Base-by-base conservation (phyloP, 257 asterid genomes). In the Fraxinus cuspidata region DNA sequence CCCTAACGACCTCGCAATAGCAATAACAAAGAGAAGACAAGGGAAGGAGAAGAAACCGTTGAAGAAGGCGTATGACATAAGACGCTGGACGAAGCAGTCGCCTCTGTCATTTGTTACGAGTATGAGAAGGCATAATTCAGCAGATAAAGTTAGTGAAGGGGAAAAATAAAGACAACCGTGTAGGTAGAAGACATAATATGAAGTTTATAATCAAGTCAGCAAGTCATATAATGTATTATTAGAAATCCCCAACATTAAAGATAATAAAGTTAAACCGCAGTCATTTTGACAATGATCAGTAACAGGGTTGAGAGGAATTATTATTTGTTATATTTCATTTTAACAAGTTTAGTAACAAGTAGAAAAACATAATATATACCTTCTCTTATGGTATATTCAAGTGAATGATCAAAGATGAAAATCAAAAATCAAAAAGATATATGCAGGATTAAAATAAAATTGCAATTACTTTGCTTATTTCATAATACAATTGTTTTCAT, bases 1-100 rank as follows among this genome's bases (percentile, higher is more conserved):
- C 88, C 99, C 98, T 4, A 95, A 95, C 25, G 99, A 95, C 80
- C 90, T 93, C 1, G 98, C 99, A 78, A 94, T 94, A 65, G 98
- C 98, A 86, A 93, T 93, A 31, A 88, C 96, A 3, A 88, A 90
- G 92, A 86, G 79, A 51, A 79, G 86, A 34, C 83, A 67, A 1
- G 82, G 75, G 31, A 83, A 87, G 81, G 91, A 87, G 77, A 94
- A 86, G 87, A 94, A 85, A 63, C 89, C 91, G 0, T 13, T 75
- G 47, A 94, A 87, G 69, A 88, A 90, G 84, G 73, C 87, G 0
- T 87, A 83, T 13, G 89, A 90, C 74, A 88, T 91, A 23, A 76
- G 85, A 44, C 88, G 90, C 13, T 90, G 97, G 97, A 75, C 96
- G 0, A 92, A 90, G 84, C 97, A 91, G 74, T 42, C 94, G 11